phyloP scores from a whole-genome alignment of 768 basidiomycete species.

The Russula virescens region DNA sequence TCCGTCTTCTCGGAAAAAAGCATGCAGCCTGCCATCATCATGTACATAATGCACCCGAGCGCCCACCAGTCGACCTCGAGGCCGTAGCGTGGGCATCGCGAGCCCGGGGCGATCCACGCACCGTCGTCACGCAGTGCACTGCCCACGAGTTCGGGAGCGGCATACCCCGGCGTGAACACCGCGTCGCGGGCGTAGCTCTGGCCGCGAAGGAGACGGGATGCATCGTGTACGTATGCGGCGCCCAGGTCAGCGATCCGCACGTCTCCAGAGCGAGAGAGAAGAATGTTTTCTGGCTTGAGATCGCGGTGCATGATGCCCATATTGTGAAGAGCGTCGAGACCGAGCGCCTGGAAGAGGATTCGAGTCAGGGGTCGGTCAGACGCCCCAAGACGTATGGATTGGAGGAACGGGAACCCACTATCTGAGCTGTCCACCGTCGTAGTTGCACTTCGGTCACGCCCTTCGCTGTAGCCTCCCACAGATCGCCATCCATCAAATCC shows the following conservation, averaged over 20 bases:
- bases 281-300: conserved; percentile 25
- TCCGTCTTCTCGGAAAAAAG: conserved; percentile 21
- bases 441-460: conserved; percentile 5
- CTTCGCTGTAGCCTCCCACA: conserved; percentile 18
- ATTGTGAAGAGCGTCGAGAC: conserved; percentile 22
- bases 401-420: conserved; percentile 6
- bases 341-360: conserved; percentile 10
- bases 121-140: conserved; percentile 13
- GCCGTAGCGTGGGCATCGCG: conserved; percentile 19
- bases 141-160: conserved; percentile 21
- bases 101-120: conserved; percentile 15
- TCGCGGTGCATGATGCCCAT: conserved; percentile 26
- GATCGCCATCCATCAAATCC: conserved; percentile 25
- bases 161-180: conserved; percentile 22
- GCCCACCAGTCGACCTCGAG: conserved; percentile 25
- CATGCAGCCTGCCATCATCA: conserved; percentile 21
- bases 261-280: conserved; percentile 21
- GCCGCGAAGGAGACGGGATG: conserved; percentile 18
- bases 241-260: conserved; percentile 24
- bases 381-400: neutral
- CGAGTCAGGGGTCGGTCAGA: neutral
- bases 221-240: conserved; percentile 19
- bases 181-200: conserved; percentile 20
- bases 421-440: conserved; percentile 23
- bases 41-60: conserved; percentile 24